Evolutionary conservation across 805 yeast genomes (phyloP).

Genomic region (Candida maris): DNA sequence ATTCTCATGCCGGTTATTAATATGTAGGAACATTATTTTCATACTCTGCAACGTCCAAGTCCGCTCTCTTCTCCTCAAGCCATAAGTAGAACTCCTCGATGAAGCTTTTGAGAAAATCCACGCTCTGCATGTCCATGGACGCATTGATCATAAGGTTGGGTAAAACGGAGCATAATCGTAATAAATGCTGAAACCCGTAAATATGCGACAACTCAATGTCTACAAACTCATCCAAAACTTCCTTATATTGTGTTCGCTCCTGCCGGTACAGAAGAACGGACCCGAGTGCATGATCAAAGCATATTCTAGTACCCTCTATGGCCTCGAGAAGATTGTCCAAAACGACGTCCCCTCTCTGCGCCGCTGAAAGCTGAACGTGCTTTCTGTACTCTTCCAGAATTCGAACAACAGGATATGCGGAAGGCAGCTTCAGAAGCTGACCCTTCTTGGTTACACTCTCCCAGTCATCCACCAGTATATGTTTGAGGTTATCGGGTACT

Average conservation of each 20-base stretch:
- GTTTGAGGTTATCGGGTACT: slow-evolving; percentile 66
- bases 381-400: slow-evolving; percentile 50
- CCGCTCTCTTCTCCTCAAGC: slow-evolving; percentile 41
- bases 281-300: slow-evolving; percentile 73
- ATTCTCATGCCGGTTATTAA: slow-evolving; percentile 1
- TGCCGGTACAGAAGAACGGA: slow-evolving; percentile 66
- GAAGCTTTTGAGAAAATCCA: slow-evolving; percentile 51
- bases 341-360: slow-evolving; percentile 40
- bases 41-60: slow-evolving; percentile 38
- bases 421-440: slow-evolving; percentile 63
- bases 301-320: slow-evolving; percentile 61
- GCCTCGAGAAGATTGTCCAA: slow-evolving; percentile 61
- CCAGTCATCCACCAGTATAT: slow-evolving; percentile 87
- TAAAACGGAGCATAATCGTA: slow-evolving; percentile 70
- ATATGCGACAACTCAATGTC: slow-evolving; percentile 34
- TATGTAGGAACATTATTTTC: slow-evolving; percentile 45
- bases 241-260: slow-evolving; percentile 70
- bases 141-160: slow-evolving; percentile 84
- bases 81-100: slow-evolving; percentile 52
- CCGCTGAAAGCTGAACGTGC: slow-evolving; percentile 2
- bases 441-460: slow-evolving; percentile 81
- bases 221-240: slow-evolving; percentile 35
- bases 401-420: slow-evolving; percentile 46
- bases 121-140: slow-evolving; percentile 73
- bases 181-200: slow-evolving; percentile 80